phyloP scores from a whole-genome alignment of 2,329 filamentous ascomycete genomes.

The Aspergillus sp. region DNA sequence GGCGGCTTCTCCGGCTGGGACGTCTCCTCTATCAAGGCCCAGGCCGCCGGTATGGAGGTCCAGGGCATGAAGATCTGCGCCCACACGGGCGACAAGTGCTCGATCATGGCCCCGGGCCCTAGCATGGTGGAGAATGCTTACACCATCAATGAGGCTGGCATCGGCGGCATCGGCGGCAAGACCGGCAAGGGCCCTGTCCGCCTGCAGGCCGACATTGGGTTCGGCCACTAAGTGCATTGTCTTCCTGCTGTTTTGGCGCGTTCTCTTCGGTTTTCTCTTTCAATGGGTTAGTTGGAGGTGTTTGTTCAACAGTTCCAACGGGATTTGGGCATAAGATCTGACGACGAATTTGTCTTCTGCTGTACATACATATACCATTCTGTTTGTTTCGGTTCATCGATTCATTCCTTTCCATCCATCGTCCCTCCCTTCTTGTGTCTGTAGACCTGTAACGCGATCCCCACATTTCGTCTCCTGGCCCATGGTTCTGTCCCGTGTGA shows the following conservation, averaged over 20 bases:
- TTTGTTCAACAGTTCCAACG: too few species aligned
- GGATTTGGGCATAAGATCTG: too few species aligned
- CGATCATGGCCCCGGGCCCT: constrained; percentile 18
- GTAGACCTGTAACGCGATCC: too few species aligned
- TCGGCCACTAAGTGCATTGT: constrained; percentile 9
- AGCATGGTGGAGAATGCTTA: constrained; percentile 23
- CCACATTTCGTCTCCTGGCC: too few species aligned
- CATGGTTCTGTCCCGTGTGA: too few species aligned
- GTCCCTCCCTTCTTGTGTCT: too few species aligned
- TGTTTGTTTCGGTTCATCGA: too few species aligned
- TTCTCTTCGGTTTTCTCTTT: not conserved
- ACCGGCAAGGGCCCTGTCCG: constrained; percentile 19
- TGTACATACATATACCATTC: too few species aligned
- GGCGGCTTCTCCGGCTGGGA: constrained; percentile 29
- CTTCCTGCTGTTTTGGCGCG: constrained; percentile 16
- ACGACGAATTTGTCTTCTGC: too few species aligned
- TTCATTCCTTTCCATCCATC: too few species aligned
- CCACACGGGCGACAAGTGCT: constrained; percentile 19
- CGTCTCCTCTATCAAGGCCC: constrained; percentile 31
- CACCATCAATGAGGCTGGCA: constrained; percentile 16
- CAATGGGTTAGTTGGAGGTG: too few species aligned
- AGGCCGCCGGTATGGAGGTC: constrained; percentile 17
- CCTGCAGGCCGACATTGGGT: constrained; percentile 24
- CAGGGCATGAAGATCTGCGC: constrained; percentile 32
- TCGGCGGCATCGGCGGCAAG: constrained; percentile 22